Conservation (phyloP, 176 grass and related monocot genomes). For the Themeda triandra region DNA sequence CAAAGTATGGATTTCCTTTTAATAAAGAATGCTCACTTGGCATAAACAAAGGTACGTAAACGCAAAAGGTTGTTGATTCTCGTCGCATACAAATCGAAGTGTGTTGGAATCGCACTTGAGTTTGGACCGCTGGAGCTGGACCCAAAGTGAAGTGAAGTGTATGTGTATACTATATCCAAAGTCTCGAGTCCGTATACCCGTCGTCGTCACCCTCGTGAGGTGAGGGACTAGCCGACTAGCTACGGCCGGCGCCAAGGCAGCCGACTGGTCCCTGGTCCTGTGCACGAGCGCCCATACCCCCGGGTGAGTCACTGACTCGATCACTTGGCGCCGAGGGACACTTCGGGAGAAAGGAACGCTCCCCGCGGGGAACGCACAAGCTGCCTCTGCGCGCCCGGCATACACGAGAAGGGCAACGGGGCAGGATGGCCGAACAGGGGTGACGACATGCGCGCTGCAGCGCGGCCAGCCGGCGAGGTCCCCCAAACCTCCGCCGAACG, state of each 20-base stretch:
- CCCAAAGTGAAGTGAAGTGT: background rate
- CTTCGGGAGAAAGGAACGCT: background rate
- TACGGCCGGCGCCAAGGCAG: background rate
- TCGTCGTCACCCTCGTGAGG: background rate
- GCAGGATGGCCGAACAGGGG: slow-evolving; percentile 21
- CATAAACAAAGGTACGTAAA: no score
- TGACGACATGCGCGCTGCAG: background rate
- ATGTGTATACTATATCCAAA: slow-evolving; percentile 25
- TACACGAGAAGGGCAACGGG: slow-evolving; percentile 45
- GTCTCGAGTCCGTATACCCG: slow-evolving; percentile 16
- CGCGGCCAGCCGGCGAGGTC: no score
- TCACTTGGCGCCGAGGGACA: slow-evolving; percentile 23
- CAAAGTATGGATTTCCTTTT: no score
- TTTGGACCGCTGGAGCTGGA: background rate
- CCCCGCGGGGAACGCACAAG: slow-evolving; percentile 22
- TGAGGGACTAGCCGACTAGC: no score
- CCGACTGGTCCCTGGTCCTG: background rate
- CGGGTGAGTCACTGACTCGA: background rate
- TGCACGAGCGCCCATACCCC: background rate
- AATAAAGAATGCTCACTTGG: no score
- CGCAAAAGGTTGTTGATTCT: no score
- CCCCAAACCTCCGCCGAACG: background rate
- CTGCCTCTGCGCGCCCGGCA: slow-evolving; percentile 31
- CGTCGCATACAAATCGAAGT: no score
- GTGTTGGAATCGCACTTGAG: no score